These are phyloP conservation scores for Stereum hirsutum DNA, from an alignment of 1,284 basidiomycete genomes.

Conservation along the genomic window DNA sequence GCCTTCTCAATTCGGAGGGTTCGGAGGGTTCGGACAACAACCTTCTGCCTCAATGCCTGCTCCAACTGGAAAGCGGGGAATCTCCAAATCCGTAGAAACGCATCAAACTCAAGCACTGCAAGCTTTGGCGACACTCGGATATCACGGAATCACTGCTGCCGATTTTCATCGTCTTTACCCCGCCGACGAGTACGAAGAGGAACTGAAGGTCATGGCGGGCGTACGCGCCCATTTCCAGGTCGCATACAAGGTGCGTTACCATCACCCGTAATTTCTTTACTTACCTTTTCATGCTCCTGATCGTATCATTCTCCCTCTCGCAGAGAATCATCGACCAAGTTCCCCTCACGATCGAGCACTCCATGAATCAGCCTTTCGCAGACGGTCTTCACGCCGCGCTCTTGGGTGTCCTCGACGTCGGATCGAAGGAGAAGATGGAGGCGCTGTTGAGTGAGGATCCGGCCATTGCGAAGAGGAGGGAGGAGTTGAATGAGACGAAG, in stretches of 20 bases:
- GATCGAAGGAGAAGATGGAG: background rate
- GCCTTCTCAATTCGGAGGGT: too few species aligned
- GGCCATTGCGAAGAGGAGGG: background rate
- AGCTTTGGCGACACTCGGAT: slow-evolving; percentile 24
- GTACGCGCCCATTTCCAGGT: slow-evolving; percentile 43
- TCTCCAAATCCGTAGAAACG: slow-evolving; percentile 10
- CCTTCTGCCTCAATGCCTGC: background rate
- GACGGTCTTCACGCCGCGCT: background rate
- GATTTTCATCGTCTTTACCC: slow-evolving; percentile 30
- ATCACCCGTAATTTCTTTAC: background rate
- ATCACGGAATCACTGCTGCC: slow-evolving; percentile 18
- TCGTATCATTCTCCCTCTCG: background rate
- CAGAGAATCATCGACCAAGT: background rate
- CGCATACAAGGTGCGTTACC: slow-evolving; percentile 28
- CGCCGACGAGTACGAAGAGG: slow-evolving; percentile 33
- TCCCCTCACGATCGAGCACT: background rate
- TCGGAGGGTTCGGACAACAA: slow-evolving; percentile 14
- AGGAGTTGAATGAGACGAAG: background rate
- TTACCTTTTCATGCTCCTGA: background rate
- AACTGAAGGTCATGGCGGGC: slow-evolving; percentile 38
- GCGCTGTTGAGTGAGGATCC: background rate
- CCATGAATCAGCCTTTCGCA: background rate
- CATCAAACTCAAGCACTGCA: slow-evolving; percentile 15
- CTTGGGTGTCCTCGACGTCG: background rate
- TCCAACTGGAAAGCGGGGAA: background rate